Evolutionary conservation across 331 rosid species (phyloP), one percentile per base, ranked within the genome.

Genomic region (Erythrophleum ivorense): DNA sequence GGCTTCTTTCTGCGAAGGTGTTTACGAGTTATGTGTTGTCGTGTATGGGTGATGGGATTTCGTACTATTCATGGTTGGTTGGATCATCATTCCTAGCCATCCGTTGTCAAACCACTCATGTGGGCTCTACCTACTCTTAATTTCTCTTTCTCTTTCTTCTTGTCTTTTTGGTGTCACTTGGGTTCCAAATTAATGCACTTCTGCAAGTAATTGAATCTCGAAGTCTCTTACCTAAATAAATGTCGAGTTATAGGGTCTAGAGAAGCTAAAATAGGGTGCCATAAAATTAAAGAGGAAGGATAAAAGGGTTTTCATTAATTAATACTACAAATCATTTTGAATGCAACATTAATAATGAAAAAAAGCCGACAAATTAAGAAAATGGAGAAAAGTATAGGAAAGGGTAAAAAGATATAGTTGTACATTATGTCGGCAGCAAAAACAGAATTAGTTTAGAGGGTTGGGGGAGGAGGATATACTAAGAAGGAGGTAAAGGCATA

Each of bases 71-170:
- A 79, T 78, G 57, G 73, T 86, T 83, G 68, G 91, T 88, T 89
- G 78, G 82, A 57, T 85, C 88, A 91, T 85, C 86, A 85, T 80
- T 84, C 85, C 75, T 57, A 73, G 65, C 78, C 29, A 54, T 43
- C 34, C 15, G 7, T 43, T 79, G 84, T 76, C 85, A 85, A 85
- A 84, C 88, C 80, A 65, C 71, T 67, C 75, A 76, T 80, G 86
- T 85, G 86, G n/a, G 81, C 84, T 82, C 88, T 78, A 84, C 81
- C 15, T 68, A 24, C 81, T 74, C 81, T 76, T 64, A 68, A 68
- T 48, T 57, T 60, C 21, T 41, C 57, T 16, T 2, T 24, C 29
- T 24, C 29, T 24, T 24, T 24, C 29, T 24, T 24, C 29, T 3
- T 14, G 31, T 49, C 70, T 41, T 60, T 68, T n/a, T 43, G 33